phyloP scores from a whole-genome alignment of 495 filamentous ascomycete species.

The Aspergillus panamensis region DNA sequence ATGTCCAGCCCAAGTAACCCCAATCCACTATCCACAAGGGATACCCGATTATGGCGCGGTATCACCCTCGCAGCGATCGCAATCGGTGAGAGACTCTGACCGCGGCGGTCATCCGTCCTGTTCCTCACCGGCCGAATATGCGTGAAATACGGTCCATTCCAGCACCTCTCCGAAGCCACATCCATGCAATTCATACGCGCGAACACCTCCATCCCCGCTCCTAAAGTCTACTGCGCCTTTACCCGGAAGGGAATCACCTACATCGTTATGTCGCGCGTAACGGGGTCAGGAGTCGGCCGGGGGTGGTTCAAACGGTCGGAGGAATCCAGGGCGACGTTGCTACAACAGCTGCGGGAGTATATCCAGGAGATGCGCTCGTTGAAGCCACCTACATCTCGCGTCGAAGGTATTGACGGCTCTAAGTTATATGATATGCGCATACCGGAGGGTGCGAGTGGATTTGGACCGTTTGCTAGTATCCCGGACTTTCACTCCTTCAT shows the following conservation, averaged over 20 bases:
- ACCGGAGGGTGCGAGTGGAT: neutral
- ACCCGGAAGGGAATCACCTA: neutral
- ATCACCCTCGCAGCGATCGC: neutral
- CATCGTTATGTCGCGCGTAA: conserved; percentile 1
- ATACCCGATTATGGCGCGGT: neutral
- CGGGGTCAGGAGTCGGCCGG: neutral
- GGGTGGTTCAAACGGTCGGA: neutral
- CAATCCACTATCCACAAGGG: neutral
- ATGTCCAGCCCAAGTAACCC: no score
- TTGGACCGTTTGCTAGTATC: conserved; percentile 5
- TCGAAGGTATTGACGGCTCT: neutral
- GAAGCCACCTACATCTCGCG: neutral
- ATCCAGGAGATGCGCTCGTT: conserved; percentile 3
- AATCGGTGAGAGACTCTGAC: neutral
- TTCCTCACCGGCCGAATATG: neutral
- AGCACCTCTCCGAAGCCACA: conserved; percentile 1
- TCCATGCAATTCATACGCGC: conserved; percentile 5
- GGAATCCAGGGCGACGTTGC: neutral
- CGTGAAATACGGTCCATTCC: neutral
- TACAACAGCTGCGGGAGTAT: neutral
- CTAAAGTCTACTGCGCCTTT: conserved; percentile 10
- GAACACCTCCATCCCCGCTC: conserved; percentile 7
- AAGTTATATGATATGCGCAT: neutral
- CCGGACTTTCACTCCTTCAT: conserved; percentile 4
- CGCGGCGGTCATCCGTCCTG: neutral